Evolutionary conservation across 2,329 filamentous ascomycete genomes (phyloP).

Genomic region (Trichophyton verrucosum): DNA sequence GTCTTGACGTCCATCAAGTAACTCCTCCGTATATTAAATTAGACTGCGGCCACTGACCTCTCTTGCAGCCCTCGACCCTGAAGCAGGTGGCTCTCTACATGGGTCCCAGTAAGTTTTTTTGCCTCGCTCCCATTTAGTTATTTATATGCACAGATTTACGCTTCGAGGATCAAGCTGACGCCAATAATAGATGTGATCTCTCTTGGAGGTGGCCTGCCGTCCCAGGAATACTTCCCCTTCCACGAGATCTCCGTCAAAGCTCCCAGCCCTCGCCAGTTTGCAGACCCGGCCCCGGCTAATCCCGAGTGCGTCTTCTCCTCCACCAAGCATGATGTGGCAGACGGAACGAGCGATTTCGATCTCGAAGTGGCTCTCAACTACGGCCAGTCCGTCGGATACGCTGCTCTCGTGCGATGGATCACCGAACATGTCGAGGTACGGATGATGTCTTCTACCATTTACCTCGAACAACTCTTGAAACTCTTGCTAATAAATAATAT

Average conservation of each 20-base stretch:
- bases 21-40: no score
- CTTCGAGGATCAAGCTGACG: neutral
- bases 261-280: constrained; percentile 56
- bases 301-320: constrained; percentile 51
- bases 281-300: constrained; percentile 52
- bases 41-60: neutral
- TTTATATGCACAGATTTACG: no score
- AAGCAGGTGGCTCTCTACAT: constrained; percentile 73
- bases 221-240: constrained; percentile 85
- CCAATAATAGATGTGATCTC: constrained; percentile 56
- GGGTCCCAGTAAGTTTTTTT: constrained; percentile 44
- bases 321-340: constrained; percentile 70
- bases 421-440: constrained; percentile 78
- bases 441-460: neutral
- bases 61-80: constrained; percentile 53
- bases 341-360: constrained; percentile 54
- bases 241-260: constrained; percentile 64
- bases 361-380: constrained; percentile 88
- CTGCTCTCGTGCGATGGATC: constrained; percentile 78
- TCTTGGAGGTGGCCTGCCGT: constrained; percentile 81
- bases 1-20: neutral
- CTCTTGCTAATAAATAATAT: no score
- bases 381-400: constrained; percentile 70
- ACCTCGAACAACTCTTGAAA: no score
- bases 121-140: no score